phyloP scores from a whole-genome alignment of 1,139 yeast species.

The Yamadazyma triangularis region DNA sequence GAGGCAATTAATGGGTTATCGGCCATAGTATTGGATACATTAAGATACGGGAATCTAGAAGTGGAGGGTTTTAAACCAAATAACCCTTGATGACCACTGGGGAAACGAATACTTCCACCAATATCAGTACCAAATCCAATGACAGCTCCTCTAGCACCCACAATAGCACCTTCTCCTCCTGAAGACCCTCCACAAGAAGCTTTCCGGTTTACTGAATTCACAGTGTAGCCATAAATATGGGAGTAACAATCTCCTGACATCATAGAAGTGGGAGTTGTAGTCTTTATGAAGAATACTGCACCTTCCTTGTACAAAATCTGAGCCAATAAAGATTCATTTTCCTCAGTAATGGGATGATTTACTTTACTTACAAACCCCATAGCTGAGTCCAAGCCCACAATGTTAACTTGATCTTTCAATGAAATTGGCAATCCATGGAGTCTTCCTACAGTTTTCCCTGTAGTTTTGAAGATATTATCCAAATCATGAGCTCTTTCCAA shows the following conservation, averaged over 20 bases:
- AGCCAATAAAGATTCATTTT: slow-evolving; percentile 19
- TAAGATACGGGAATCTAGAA: slow-evolving; percentile 10
- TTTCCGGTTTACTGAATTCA: slow-evolving; percentile 22
- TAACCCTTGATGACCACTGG: slow-evolving; percentile 9
- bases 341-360: slow-evolving; percentile 13
- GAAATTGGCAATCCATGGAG: slow-evolving; percentile 35
- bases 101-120: slow-evolving; percentile 53
- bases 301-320: slow-evolving; percentile 19
- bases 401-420: slow-evolving; percentile 24
- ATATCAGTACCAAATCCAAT: slow-evolving; percentile 54
- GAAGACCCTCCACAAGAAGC: slow-evolving; percentile 32
- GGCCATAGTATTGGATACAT: slow-evolving; percentile 9
- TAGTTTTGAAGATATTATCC: slow-evolving; percentile 18
- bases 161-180: slow-evolving; percentile 34
- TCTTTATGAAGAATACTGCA: slow-evolving; percentile 25
- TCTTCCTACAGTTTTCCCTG: slow-evolving; percentile 23
- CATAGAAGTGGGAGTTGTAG: slow-evolving; percentile 27
- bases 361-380: slow-evolving; percentile 39
- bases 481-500: slow-evolving; percentile 20
- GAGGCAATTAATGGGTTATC: slow-evolving; percentile 15
- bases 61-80: slow-evolving; percentile 6
- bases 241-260: slow-evolving; percentile 28
- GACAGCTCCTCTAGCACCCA: slow-evolving; percentile 30
- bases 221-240: slow-evolving; percentile 26
- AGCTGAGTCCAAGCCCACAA: slow-evolving; percentile 43